Evolutionary conservation across 257 asterid genomes (phyloP).

Genomic region (Ophiorrhiza pumila): DNA sequence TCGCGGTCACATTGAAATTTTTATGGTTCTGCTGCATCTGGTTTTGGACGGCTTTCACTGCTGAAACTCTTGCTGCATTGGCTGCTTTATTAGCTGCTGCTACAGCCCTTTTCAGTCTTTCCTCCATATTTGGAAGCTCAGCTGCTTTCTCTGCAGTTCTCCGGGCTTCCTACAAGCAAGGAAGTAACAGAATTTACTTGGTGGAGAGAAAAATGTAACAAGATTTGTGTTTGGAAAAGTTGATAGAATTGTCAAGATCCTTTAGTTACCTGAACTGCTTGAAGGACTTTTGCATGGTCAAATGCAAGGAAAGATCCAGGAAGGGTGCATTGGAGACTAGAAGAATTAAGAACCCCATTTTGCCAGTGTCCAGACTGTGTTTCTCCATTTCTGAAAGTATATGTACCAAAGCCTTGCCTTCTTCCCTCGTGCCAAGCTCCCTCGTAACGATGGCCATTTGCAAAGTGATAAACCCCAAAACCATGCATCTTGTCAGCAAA

Average conservation of each 20-base stretch:
- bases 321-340: conserved; percentile 16
- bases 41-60: conserved; percentile 50
- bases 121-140: conserved; percentile 28
- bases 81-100: conserved; percentile 48
- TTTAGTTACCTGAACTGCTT: conserved; percentile 60
- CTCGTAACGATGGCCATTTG: conserved; percentile 67
- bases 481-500: conserved; percentile 80
- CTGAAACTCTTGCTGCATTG: conserved; percentile 52
- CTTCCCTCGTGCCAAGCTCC: conserved; percentile 94
- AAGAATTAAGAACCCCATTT: conserved; percentile 45
- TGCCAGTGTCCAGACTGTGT: conserved; percentile 74
- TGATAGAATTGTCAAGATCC: background rate
- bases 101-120: conserved; percentile 40
- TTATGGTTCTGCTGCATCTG: conserved; percentile 29
- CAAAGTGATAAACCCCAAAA: conserved; percentile 69
- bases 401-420: conserved; percentile 70
- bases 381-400: conserved; percentile 65
- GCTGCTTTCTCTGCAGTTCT: conserved; percentile 37
- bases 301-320: conserved; percentile 26
- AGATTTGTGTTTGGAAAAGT: background rate
- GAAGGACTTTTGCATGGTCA: conserved; percentile 46
- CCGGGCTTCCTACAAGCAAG: conserved; percentile 37
- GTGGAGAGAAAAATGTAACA: background rate
- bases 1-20: conserved; percentile 8
- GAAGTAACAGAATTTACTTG: background rate